A percentile compares a stretch with the other conserved stretches of the same genome.
These are phyloP conservation scores for Neurospora sublineolata DNA, from an alignment of 495 filamentous ascomycete species.

Conservation along the genomic window DNA sequence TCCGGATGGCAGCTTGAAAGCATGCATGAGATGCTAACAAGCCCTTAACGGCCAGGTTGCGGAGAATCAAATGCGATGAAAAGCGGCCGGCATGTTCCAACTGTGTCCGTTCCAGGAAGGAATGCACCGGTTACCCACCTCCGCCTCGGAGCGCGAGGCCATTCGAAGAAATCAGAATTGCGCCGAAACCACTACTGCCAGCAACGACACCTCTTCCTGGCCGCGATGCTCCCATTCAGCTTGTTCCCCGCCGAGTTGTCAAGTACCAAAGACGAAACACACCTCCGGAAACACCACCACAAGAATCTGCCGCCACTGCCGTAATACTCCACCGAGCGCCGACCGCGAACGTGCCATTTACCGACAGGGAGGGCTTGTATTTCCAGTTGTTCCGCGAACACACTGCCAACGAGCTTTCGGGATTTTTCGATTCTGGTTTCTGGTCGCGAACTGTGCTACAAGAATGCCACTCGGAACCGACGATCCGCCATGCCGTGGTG, in stretches of 20 bases:
- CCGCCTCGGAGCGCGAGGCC: conserved; percentile 30
- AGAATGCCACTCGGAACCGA: conserved; percentile 48
- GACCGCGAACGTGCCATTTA: conserved; percentile 25
- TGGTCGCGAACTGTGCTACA: conserved; percentile 49
- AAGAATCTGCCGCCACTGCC: not conserved
- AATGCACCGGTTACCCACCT: conserved; percentile 41
- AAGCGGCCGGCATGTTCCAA: conserved; percentile 45
- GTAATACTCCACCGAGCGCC: conserved; percentile 19
- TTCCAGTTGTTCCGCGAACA: conserved; percentile 50
- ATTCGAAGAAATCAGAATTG: conserved; percentile 32
- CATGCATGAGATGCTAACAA: not conserved
- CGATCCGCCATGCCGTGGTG: conserved; percentile 54
- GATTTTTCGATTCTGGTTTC: conserved; percentile 51
- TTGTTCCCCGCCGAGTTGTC: conserved; percentile 13
- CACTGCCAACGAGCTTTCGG: conserved; percentile 47
- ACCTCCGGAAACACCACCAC: conserved; percentile 24
- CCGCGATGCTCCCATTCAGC: conserved; percentile 11
- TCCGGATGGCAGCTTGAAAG: not conserved
- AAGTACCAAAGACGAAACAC: conserved; percentile 21
- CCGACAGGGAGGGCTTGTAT: conserved; percentile 38
- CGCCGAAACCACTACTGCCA: conserved; percentile 27
- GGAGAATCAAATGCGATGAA: conserved; percentile 59
- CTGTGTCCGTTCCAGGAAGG: conserved; percentile 40
- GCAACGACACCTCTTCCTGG: conserved; percentile 12
- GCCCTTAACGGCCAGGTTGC: conserved; percentile 29